Conservation (phyloP, 352 stramenopile species). For the Globisporangium iwayamae region DNA sequence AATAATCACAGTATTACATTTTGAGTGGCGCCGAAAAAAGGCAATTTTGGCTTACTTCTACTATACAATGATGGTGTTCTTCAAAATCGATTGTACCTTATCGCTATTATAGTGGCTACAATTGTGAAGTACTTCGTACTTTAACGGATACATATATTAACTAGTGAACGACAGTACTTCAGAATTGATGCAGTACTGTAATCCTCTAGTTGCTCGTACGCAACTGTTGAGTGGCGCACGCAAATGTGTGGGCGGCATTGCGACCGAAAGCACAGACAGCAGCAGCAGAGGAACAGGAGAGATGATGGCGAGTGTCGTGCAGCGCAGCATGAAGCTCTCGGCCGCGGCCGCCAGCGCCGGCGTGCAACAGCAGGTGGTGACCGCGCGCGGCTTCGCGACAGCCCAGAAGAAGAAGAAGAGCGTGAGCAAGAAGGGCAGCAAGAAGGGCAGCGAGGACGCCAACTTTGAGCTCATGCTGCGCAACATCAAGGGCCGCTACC, state of each 20-base stretch:
- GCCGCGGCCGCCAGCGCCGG: neutral
- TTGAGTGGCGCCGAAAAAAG: no score
- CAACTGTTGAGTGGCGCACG: neutral
- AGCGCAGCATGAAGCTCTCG: constrained; percentile 14
- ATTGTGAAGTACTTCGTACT: no score
- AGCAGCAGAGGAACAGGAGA: neutral
- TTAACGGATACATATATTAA: no score
- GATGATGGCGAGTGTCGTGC: constrained; percentile 10
- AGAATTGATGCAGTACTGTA: no score
- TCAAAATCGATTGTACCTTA: no score
- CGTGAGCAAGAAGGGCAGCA: constrained; percentile 14
- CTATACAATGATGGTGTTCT: no score
- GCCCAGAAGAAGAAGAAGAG: constrained; percentile 15
- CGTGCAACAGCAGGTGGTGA: constrained; percentile 6
- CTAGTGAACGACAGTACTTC: no score
- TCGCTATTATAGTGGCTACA: no score
- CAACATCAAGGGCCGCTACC: constrained; percentile 73
- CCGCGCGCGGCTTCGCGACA: constrained; percentile 13
- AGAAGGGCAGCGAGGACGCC: constrained; percentile 31
- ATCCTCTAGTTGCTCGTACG: no score
- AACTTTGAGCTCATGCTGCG: constrained; percentile 88
- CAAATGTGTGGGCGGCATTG: neutral
- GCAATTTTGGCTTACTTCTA: no score
- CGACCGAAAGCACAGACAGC: neutral
- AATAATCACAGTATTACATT: no score